Percentiles rank a stretch among this genome's conserved stretches.
These are phyloP conservation scores for Geotrichum restrictum DNA, from an alignment of 1,139 yeast species.

Conservation along the genomic window DNA sequence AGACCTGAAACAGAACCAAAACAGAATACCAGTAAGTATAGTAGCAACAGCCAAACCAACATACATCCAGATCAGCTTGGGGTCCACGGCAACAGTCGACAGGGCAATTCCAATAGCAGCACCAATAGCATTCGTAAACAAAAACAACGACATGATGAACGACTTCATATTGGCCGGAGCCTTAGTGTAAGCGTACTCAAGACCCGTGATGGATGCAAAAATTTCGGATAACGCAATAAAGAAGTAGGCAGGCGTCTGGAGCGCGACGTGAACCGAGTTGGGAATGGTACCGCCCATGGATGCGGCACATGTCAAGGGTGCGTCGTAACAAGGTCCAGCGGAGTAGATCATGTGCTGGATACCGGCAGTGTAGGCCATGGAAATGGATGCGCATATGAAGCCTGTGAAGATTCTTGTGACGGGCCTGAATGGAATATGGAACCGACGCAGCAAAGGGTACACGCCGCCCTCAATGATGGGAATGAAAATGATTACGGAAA, in stretches of 20 bases:
- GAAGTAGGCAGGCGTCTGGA: slow-evolving; percentile 61
- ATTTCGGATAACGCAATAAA: slow-evolving; percentile 62
- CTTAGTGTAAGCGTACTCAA: slow-evolving; percentile 66
- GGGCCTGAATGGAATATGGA: slow-evolving; percentile 45
- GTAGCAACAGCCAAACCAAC: slow-evolving; percentile 59
- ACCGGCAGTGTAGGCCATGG: slow-evolving; percentile 79
- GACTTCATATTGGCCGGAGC: slow-evolving; percentile 66
- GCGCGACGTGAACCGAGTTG: slow-evolving; percentile 56
- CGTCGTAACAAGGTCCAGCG: slow-evolving; percentile 72
- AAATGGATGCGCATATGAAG: slow-evolving; percentile 62
- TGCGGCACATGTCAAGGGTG: slow-evolving; percentile 45
- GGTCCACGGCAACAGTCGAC: slow-evolving; percentile 61
- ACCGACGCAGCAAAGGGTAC: slow-evolving; percentile 54
- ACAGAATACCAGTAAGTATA: slow-evolving; percentile 54
- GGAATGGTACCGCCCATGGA: slow-evolving; percentile 41
- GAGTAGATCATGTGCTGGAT: slow-evolving; percentile 70
- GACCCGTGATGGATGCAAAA: slow-evolving; percentile 62
- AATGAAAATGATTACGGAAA: slow-evolving; percentile 58
- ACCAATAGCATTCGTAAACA: slow-evolving; percentile 62
- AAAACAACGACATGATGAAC: slow-evolving; percentile 58
- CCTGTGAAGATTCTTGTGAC: slow-evolving; percentile 73
- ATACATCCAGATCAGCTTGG: slow-evolving; percentile 65
- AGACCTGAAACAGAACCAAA: slow-evolving; percentile 59
- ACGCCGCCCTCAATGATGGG: slow-evolving; percentile 54
- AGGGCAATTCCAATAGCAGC: slow-evolving; percentile 71